phyloP scores from a whole-genome alignment of 345 rosid species.

The Euphorbia pulcherrima region DNA sequence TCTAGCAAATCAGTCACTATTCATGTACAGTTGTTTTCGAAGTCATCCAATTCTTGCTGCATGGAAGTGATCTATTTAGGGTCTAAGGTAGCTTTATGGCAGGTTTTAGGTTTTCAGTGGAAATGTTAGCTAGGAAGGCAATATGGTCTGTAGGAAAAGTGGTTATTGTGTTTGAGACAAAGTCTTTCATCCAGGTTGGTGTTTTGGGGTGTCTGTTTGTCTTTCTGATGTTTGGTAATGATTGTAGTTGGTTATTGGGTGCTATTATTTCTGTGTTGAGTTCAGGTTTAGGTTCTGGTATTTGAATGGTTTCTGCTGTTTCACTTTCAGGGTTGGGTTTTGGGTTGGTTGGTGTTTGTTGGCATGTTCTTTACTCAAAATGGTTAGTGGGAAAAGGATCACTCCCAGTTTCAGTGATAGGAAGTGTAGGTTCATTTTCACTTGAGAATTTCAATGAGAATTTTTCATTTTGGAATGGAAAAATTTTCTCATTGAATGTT shows the following conservation, averaged over 20 bases:
- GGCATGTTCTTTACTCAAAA: too few species aligned
- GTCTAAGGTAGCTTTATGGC: background rate
- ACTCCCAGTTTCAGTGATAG: too few species aligned
- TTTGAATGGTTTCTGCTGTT: too few species aligned
- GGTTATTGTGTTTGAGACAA: background rate
- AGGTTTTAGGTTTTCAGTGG: background rate
- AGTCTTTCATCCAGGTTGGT: too few species aligned
- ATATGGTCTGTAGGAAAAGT: background rate
- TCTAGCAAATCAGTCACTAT: background rate
- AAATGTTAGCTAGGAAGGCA: background rate
- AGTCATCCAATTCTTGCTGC: background rate
- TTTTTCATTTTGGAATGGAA: background rate
- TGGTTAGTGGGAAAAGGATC: background rate
- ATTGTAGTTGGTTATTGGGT: too few species aligned
- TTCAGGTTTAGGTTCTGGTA: background rate
- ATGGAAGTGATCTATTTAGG: background rate
- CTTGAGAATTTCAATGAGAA: background rate
- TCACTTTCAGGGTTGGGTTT: too few species aligned
- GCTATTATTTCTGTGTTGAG: too few species aligned
- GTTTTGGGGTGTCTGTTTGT: too few species aligned
- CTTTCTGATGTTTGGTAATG: too few species aligned
- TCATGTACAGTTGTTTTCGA: background rate
- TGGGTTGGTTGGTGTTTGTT: too few species aligned
- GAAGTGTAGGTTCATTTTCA: background rate
- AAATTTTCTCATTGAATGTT: background rate